Evolutionary conservation across 2,329 filamentous ascomycete species (phyloP).

Genomic region (Cadophora luteo-olivacea): DNA sequence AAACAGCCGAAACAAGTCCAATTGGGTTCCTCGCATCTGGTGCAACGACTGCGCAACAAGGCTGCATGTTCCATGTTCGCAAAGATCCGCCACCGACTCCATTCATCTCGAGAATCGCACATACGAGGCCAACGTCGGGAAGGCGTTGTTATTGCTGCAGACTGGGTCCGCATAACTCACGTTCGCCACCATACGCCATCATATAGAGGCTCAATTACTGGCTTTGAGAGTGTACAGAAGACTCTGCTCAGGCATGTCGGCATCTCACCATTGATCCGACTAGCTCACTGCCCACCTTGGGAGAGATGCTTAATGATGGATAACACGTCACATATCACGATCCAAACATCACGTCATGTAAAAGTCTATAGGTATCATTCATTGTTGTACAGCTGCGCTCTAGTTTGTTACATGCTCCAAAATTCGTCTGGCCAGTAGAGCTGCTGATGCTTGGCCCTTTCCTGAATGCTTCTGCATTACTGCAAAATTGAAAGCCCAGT

Average conservation of each 20-base stretch:
- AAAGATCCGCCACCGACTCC: neutral
- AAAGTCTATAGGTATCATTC: neutral
- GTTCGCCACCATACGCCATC: neutral
- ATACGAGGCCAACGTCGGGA: constrained; percentile 3
- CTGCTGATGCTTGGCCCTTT: neutral
- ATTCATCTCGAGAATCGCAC: neutral
- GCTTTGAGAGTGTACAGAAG: too few species aligned
- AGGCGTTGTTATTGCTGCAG: neutral
- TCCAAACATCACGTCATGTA: neutral
- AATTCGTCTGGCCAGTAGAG: neutral
- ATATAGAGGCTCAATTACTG: neutral
- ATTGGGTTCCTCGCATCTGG: constrained; percentile 2
- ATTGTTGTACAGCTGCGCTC: neutral
- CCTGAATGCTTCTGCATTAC: neutral
- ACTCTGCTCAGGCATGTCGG: too few species aligned
- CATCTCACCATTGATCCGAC: too few species aligned
- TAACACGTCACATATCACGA: too few species aligned
- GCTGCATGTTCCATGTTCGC: constrained; percentile 7
- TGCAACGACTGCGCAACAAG: constrained; percentile 5
- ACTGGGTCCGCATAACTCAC: neutral
- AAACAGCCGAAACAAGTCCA: neutral
- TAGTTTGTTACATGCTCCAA: neutral
- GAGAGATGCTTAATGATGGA: too few species aligned
- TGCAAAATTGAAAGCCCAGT: neutral
- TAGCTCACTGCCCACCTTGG: too few species aligned